A percentile compares a stretch with the other conserved stretches of the same genome.
Conservation (phyloP, 495 filamentous ascomycete species). For the Penicillium desertorum region DNA sequence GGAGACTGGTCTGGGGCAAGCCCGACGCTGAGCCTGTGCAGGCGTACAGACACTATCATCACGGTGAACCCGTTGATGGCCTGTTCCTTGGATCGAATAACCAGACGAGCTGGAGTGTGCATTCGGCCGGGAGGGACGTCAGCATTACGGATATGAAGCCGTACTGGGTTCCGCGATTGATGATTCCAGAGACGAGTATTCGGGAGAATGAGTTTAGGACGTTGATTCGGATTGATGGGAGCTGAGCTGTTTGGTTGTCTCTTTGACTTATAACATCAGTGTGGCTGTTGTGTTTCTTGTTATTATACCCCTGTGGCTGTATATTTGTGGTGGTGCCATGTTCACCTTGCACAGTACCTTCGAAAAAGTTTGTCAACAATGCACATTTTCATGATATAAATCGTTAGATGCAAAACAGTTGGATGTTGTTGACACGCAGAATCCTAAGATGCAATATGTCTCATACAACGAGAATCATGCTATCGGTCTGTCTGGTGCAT, state of each 20-base stretch:
- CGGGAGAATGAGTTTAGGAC: conserved; percentile 10
- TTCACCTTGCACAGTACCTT: neutral
- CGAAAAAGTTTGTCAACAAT: neutral
- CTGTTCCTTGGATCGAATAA: conserved; percentile 17
- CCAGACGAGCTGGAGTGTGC: conserved; percentile 11
- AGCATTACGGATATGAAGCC: conserved; percentile 11
- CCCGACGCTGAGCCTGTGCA: conserved; percentile 3
- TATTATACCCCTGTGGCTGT: neutral
- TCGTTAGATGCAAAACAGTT: no score
- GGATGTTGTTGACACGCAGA: no score
- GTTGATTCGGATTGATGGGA: conserved; percentile 16
- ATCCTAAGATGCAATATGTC: no score
- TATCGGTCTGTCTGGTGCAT: no score
- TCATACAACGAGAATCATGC: no score
- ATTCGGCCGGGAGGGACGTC: conserved; percentile 12
- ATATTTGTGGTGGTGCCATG: neutral
- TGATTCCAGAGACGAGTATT: neutral
- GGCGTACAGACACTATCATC: conserved; percentile 12
- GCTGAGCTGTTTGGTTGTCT: neutral
- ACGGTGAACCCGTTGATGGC: neutral
- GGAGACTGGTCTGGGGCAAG: conserved; percentile 19
- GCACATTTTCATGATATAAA: no score
- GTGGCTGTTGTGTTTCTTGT: neutral
- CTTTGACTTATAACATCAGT: neutral
- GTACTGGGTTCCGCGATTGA: conserved; percentile 15